Conservation (phyloP, 805 yeast species). For the Candida ovalis region DNA sequence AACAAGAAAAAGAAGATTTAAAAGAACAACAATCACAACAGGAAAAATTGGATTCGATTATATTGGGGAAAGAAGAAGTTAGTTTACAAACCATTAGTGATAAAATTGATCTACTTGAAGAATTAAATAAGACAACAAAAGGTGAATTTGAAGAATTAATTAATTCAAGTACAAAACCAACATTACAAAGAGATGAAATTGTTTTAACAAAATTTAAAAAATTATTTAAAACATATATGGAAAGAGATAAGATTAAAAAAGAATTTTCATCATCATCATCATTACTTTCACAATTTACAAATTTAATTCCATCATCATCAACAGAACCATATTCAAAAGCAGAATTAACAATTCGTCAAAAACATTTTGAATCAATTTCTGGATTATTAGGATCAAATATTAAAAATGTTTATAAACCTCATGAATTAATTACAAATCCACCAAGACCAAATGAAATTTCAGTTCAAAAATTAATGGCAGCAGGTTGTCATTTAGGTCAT, state of each 20-base stretch:
- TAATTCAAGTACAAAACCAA: constrained; percentile 24
- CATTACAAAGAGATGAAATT: constrained; percentile 27
- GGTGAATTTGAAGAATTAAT: constrained; percentile 26
- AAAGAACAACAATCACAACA: background rate
- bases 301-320: constrained; percentile 55
- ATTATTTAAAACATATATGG: constrained; percentile 25
- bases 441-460: constrained; percentile 53
- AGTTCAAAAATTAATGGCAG: constrained; percentile 71
- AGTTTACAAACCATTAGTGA: background rate
- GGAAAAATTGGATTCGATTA: background rate
- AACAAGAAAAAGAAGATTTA: background rate
- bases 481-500: constrained; percentile 95
- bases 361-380: constrained; percentile 51
- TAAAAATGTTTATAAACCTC: constrained; percentile 65
- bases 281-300: constrained; percentile 46
- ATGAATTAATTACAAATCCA: constrained; percentile 61
- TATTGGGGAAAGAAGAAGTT: background rate
- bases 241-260: constrained; percentile 20
- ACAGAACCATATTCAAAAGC: constrained; percentile 69
- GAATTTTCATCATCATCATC: constrained; percentile 23
- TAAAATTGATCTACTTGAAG: constrained; percentile 2
- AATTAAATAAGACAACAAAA: constrained; percentile 20
- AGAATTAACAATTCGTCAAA: constrained; percentile 73
- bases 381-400: constrained; percentile 64
- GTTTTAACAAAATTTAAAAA: constrained; percentile 24